phyloP scores from a whole-genome alignment of 1,284 basidiomycete genomes.

The Inonotus obliquus region DNA sequence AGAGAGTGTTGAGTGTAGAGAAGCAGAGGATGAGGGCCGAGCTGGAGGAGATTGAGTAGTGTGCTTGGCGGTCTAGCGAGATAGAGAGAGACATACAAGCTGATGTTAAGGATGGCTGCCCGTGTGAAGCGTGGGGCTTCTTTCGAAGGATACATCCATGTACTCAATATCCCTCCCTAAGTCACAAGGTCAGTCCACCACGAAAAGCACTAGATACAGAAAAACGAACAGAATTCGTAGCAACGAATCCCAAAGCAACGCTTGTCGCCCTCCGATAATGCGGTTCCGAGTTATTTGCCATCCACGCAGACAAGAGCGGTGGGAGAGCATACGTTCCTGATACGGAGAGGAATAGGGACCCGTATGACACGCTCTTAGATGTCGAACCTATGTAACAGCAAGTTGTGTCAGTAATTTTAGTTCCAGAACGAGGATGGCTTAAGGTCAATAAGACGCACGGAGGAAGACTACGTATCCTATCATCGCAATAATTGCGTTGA shows the following conservation, averaged over 20 bases:
- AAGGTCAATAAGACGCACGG: not conserved
- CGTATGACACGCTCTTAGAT: conserved; percentile 12
- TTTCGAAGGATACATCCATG: conserved; percentile 35
- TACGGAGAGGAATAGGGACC: conserved; percentile 19
- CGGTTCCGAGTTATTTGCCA: conserved; percentile 20
- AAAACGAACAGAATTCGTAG: conserved; percentile 16
- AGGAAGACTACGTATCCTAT: conserved; percentile 14
- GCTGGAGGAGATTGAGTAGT: conserved; percentile 19
- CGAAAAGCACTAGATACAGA: not conserved
- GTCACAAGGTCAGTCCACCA: not conserved
- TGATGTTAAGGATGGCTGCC: conserved; percentile 33
- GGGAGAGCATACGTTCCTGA: conserved; percentile 16
- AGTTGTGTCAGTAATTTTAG: not conserved
- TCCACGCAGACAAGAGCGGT: conserved; percentile 18
- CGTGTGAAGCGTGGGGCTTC: conserved; percentile 33
- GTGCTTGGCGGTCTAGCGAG: not conserved
- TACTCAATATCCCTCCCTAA: conserved; percentile 38
- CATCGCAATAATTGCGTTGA: conserved; percentile 11
- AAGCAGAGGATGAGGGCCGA: conserved; percentile 27
- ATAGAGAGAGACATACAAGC: conserved; percentile 28
- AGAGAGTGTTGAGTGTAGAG: conserved; percentile 26
- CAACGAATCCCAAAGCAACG: conserved; percentile 18
- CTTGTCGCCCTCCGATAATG: conserved; percentile 19
- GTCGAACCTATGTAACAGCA: conserved; percentile 6
- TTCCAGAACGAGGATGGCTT: not conserved